Base-by-base conservation (phyloP, 306 rosid genomes). In the Cotoneaster glaucophyllus region DNA sequence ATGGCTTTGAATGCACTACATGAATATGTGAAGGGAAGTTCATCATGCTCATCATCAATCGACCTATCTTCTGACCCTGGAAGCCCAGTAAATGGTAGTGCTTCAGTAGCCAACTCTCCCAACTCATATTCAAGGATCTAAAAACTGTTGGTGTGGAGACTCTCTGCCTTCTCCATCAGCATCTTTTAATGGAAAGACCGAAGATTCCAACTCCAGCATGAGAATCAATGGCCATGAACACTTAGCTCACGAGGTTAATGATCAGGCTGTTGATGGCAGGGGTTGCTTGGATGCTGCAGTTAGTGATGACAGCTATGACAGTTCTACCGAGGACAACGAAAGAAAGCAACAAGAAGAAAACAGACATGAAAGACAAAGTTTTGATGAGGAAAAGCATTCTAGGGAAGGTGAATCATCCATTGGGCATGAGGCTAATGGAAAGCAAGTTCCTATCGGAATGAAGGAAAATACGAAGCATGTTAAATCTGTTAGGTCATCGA, bases 401-500 rank as follows among this genome's bases (percentile, higher is more conserved):
- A 26, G 73, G 77, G 95, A 77, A 83, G 83, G 88, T 73, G 86
- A 84, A 77, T 43, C 70, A 57, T 78, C 73, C 29, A 31, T 32
- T 67, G 64, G 56, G 2, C 80, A 73, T 69, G 85, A 78, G 73
- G 80, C 61, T 76, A 67, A 64, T 11, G 67, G 82, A 67, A 89
- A 75, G 67, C 82, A 79, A 64, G 83, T 59, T 64, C 69, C 77
- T 22, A 70, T 68, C 28, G 85, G 83, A 65, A 64, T 59, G 78
- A 82, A 76, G 77, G 85, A 87, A 41, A 82, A 79, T 65, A 62
- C 78, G 69, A 90, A 95, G 82, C 82, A 84, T 45, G 87, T 88
- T 45, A 95, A 89, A 81, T 95, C 99, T 52, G 98, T 95, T 64
- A 91, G 99, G 78, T 92, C 97, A 72, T 48, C 82, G 67, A 81